phyloP scores from a whole-genome alignment of 2,329 filamentous ascomycete species.

The Xylaria sp. region DNA sequence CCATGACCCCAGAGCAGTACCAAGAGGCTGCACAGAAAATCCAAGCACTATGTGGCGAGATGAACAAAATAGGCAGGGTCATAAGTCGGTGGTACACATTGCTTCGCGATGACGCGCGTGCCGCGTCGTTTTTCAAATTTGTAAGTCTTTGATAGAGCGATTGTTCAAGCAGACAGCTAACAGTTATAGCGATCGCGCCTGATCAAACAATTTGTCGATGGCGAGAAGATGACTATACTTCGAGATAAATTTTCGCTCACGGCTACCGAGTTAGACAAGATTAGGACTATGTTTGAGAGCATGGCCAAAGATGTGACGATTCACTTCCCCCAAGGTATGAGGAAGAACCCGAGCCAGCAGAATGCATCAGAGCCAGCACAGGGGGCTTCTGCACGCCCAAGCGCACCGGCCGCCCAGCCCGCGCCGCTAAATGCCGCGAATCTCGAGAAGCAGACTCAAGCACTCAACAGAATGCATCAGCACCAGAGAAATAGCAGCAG shows the following conservation, averaged over 20 bases:
- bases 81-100: constrained; percentile 55
- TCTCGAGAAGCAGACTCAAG: constrained; percentile 58
- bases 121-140: constrained; percentile 58
- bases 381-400: constrained; percentile 36
- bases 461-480: constrained; percentile 53
- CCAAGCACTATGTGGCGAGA: constrained; percentile 47
- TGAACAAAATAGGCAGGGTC: constrained; percentile 52
- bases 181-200: constrained; percentile 57
- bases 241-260: constrained; percentile 59
- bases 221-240: constrained; percentile 51
- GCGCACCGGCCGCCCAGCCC: constrained; percentile 43
- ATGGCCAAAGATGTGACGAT: constrained; percentile 56
- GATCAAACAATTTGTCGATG: constrained; percentile 58
- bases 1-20: constrained; percentile 53
- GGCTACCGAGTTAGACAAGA: constrained; percentile 57
- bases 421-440: constrained; percentile 53
- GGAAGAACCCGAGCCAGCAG: constrained; percentile 40
- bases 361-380: constrained; percentile 36
- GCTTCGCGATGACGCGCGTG: constrained; percentile 55
- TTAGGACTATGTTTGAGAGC: constrained; percentile 53
- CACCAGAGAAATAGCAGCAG: constrained; percentile 54
- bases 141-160: constrained; percentile 46
- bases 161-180: constrained; percentile 42
- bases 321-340: constrained; percentile 33
- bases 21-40: constrained; percentile 53